Evolutionary conservation across 345 rosid species (phyloP).

Genomic region (Trapa incisa): DNA sequence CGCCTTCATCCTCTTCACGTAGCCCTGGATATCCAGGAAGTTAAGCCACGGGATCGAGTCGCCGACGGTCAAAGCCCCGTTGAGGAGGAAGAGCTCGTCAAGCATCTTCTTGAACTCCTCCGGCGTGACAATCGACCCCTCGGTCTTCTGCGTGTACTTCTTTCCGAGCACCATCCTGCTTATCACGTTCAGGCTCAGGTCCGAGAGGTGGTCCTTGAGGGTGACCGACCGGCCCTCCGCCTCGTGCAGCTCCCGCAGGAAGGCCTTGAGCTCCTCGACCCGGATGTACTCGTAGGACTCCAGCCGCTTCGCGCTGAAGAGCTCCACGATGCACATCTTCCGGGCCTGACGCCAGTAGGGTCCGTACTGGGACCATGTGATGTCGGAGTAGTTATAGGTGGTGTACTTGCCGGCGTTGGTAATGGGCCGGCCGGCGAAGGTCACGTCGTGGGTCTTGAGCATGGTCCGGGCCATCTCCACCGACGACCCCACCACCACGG

Average conservation of each 20-base stretch:
- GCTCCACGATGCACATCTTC: slow-evolving; percentile 42
- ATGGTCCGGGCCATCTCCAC: slow-evolving; percentile 39
- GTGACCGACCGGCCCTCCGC: slow-evolving; percentile 11
- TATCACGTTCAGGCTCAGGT: slow-evolving; percentile 42
- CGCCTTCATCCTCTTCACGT: slow-evolving; percentile 51
- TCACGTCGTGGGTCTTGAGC: slow-evolving; percentile 41
- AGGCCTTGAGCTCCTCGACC: slow-evolving; percentile 27
- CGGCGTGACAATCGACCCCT: slow-evolving; percentile 26
- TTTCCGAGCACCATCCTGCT: slow-evolving; percentile 57
- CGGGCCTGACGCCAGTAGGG: slow-evolving; percentile 15
- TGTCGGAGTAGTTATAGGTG: slow-evolving; percentile 46
- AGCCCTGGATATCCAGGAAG: slow-evolving; percentile 53
- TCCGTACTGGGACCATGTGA: slow-evolving; percentile 56
- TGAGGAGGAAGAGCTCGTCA: slow-evolving; percentile 50
- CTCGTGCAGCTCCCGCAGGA: slow-evolving; percentile 14
- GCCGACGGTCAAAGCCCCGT: slow-evolving; percentile 47
- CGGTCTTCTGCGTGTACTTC: slow-evolving; percentile 29
- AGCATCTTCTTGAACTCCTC: slow-evolving; percentile 58
- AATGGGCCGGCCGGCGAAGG: slow-evolving; percentile 37
- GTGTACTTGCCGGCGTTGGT: slow-evolving; percentile 53
- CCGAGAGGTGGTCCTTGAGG: slow-evolving; percentile 34
- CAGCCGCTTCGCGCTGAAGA: slow-evolving; percentile 49
- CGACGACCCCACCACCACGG: slow-evolving; percentile 38
- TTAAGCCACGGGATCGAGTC: slow-evolving; percentile 58
- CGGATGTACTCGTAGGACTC: slow-evolving; percentile 51